These are phyloP conservation scores for Hapsidospora chrysogenum DNA, from an alignment of 495 filamentous ascomycete species.

Conservation along the genomic window DNA sequence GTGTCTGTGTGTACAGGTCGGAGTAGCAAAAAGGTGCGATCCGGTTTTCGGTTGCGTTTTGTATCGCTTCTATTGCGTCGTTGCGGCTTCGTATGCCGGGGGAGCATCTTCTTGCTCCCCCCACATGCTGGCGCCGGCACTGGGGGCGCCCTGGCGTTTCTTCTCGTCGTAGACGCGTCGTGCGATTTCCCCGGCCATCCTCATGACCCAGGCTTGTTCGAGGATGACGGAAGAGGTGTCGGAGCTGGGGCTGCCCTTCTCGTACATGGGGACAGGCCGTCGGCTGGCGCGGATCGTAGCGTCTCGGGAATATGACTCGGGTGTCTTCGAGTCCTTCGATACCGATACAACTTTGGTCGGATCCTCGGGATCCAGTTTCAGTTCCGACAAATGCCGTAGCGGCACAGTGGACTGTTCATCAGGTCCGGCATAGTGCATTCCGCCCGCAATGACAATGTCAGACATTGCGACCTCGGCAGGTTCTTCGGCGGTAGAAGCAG, in stretches of 20 bases:
- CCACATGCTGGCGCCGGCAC: conserved; percentile 15
- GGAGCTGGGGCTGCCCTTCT: conserved; percentile 5
- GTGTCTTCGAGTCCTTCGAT: neutral
- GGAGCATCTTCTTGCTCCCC: conserved; percentile 37
- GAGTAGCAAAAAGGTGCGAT: too few species aligned
- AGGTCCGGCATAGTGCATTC: too few species aligned
- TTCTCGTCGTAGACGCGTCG: conserved; percentile 59
- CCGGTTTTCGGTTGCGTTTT: too few species aligned
- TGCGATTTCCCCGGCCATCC: conserved; percentile 82
- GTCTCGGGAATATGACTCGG: neutral
- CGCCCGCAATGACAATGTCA: neutral
- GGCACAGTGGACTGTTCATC: neutral
- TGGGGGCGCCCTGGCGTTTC: conserved; percentile 17
- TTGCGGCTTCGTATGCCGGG: conserved; percentile 41
- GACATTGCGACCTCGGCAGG: conserved; percentile 35
- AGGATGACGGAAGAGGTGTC: conserved; percentile 42
- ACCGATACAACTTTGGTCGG: neutral
- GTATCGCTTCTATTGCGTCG: too few species aligned
- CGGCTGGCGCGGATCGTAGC: conserved; percentile 1
- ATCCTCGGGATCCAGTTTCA: neutral
- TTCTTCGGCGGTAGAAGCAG: conserved; percentile 29
- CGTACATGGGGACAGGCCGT: neutral
- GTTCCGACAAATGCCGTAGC: neutral
- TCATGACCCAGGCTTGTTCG: conserved; percentile 77
- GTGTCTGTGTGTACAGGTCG: conserved; percentile 4